Evolutionary conservation across 148 eudicot genomes (phyloP), one percentile per base, ranked within the genome.

Genomic region (Dysphania ambrosioides): DNA sequence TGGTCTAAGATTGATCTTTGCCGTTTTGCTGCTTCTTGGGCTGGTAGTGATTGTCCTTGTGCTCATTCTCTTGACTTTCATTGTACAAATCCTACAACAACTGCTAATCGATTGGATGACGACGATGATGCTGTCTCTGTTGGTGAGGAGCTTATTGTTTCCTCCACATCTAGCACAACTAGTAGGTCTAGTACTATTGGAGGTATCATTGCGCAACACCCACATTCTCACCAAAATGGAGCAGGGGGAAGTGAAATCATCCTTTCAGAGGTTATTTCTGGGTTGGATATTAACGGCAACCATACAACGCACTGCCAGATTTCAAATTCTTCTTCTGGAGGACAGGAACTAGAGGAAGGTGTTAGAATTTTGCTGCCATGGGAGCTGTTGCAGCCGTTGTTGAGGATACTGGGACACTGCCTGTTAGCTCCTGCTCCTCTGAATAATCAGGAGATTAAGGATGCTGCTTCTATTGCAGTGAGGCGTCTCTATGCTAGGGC

Each of bases 1-100:
- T 93, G 98, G 94, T 89, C 98, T 2, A 93, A 94, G 73, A 73
- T 83, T 55, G 96, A 94, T 67, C 84, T 91, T 42, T 94, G 98
- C 66, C 82, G 72, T 30, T 91, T 88, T 19, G 86, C 83, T 3
- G 81, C 91, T 9, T 87, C 82, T 8, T 94, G 97, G 95, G 98
- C 98, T 0, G 96, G 96, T 2, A 77, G 78, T 41, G 87, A 89
- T 67, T 93, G 98, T 69, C 80, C 91, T 34, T 91, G 98, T 40
- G 68, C 76, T 66, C 58, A 38, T 18, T 84, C 84, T 65, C 44
- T 84, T 31, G 79, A 80, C 82, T 0, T 87, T 3, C 83, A 83
- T 34, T 67, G 49, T 23, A 36, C 42, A 38, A 42, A 49, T 66
- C 70, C 71, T 40, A 67, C 40, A 41, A 41, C 71, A 41, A 41